These are phyloP conservation scores for Neopestalotiopsis sp. DNA, from an alignment of 2,329 filamentous ascomycete species.

Conservation along the genomic window DNA sequence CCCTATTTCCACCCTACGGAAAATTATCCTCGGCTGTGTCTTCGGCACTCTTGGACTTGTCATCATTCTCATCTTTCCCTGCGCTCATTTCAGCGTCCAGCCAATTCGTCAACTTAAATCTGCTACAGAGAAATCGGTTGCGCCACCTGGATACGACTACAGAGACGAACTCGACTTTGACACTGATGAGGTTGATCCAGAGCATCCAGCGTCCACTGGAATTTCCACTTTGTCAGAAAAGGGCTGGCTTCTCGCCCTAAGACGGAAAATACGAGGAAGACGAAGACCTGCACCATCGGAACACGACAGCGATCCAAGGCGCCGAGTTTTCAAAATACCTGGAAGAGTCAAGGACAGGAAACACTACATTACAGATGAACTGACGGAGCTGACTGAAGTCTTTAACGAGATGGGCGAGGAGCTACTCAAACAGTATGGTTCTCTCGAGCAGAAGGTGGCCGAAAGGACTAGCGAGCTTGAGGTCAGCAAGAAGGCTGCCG, in stretches of 20 bases:
- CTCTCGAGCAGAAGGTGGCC: slow-evolving; percentile 82
- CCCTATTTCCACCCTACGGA: slow-evolving; percentile 76
- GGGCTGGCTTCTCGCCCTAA: slow-evolving; percentile 45
- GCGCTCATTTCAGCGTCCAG: slow-evolving; percentile 80
- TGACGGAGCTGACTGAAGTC: slow-evolving; percentile 80
- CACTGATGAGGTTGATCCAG: slow-evolving; percentile 33
- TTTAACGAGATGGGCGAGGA: slow-evolving; percentile 97
- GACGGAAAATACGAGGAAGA: slow-evolving; percentile 43
- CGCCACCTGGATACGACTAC: slow-evolving; percentile 65
- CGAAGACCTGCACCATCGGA: slow-evolving; percentile 33
- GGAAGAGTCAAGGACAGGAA: slow-evolving; percentile 78
- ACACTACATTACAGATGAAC: slow-evolving; percentile 81
- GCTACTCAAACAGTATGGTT: slow-evolving; percentile 83
- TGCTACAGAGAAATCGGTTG: slow-evolving; percentile 76
- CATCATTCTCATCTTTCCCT: slow-evolving; percentile 74
- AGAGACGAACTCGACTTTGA: slow-evolving; percentile 51
- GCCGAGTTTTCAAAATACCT: slow-evolving; percentile 80
- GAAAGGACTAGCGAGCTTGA: slow-evolving; percentile 85
- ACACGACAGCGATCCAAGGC: slow-evolving; percentile 45
- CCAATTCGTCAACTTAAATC: slow-evolving; percentile 79
- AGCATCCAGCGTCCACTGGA: slow-evolving; percentile 25
- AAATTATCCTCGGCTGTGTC: slow-evolving; percentile 82
- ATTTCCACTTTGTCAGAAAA: slow-evolving; percentile 46
- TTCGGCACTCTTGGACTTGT: slow-evolving; percentile 82
- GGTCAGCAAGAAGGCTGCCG: slow-evolving; percentile 87